A percentile compares a stretch with the other conserved stretches of the same genome.
Evolutionary conservation across 768 basidiomycete genomes (phyloP).

Genomic region (Pleurotus salmoneostramineus): DNA sequence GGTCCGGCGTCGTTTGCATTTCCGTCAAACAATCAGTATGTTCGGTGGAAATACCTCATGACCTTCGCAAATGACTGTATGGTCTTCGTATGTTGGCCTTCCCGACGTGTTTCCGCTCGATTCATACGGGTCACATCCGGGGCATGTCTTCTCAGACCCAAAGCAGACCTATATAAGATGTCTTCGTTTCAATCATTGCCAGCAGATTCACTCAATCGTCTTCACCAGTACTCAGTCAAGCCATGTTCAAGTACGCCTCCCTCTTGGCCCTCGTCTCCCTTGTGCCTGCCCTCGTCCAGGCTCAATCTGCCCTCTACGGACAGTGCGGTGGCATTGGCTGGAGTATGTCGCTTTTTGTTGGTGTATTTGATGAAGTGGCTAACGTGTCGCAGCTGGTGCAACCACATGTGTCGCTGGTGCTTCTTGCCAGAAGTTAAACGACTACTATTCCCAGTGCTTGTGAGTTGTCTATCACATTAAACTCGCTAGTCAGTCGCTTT

Average conservation of each 20-base stretch:
- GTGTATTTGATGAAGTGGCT: background rate
- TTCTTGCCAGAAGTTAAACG: slow-evolving; percentile 27
- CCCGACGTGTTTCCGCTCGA: slow-evolving; percentile 24
- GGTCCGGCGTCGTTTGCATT: background rate
- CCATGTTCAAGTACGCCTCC: slow-evolving; percentile 45
- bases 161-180: slow-evolving; percentile 18
- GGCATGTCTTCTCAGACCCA: slow-evolving; percentile 17
- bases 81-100: slow-evolving; percentile 4
- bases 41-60: slow-evolving; percentile 8
- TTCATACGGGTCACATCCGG: slow-evolving; percentile 31
- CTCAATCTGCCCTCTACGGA: slow-evolving; percentile 37
- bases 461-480: slow-evolving; percentile 15
- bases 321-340: slow-evolving; percentile 54
- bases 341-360: slow-evolving; percentile 30
- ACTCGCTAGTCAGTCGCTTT: background rate
- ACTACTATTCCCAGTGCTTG: slow-evolving; percentile 40
- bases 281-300: slow-evolving; percentile 39
- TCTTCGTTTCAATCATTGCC: slow-evolving; percentile 2
- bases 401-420: slow-evolving; percentile 36
- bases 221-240: slow-evolving; percentile 11
- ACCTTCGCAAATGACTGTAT: background rate
- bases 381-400: slow-evolving; percentile 25
- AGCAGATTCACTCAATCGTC: slow-evolving; percentile 9
- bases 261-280: slow-evolving; percentile 38
- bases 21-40: background rate